Evolutionary conservation across 345 rosid genomes (phyloP).

Genomic region (Eucalyptus pauciflora): DNA sequence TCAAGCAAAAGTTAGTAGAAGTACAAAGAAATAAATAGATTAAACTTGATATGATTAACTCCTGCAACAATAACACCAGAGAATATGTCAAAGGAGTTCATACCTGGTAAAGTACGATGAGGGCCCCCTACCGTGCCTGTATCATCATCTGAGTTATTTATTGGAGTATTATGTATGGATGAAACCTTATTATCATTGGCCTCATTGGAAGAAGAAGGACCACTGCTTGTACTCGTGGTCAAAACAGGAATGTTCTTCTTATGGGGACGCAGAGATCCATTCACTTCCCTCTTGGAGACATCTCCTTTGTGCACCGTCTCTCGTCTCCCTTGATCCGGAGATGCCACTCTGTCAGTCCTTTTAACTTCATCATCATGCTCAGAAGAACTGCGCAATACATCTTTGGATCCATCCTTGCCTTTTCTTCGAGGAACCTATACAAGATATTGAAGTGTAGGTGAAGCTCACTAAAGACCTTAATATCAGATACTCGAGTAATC

Average conservation of each 20-base stretch:
- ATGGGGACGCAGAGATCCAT: constrained; percentile 21
- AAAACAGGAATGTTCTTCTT: constrained; percentile 33
- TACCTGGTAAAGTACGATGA: constrained; percentile 80
- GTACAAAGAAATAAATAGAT: background rate
- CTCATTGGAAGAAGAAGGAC: constrained; percentile 72
- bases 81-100: background rate
- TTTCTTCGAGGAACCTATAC: constrained; percentile 36
- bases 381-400: constrained; percentile 21
- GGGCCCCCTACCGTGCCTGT: constrained; percentile 26
- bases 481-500: background rate
- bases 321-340: constrained; percentile 51
- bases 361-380: constrained; percentile 51
- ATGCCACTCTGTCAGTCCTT: constrained; percentile 36
- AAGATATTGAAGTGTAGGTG: background rate
- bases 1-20: background rate
- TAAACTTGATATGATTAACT: background rate
- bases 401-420: constrained; percentile 61
- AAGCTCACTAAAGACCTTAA: background rate
- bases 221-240: constrained; percentile 55
- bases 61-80: background rate
- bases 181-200: constrained; percentile 49
- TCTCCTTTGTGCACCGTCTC: constrained; percentile 33
- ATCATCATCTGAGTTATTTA: constrained; percentile 59
- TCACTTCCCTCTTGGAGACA: constrained; percentile 35
- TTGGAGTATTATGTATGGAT: constrained; percentile 51